phyloP scores from a whole-genome alignment of 176 grass and related monocot species.

The Carex cristatella region DNA sequence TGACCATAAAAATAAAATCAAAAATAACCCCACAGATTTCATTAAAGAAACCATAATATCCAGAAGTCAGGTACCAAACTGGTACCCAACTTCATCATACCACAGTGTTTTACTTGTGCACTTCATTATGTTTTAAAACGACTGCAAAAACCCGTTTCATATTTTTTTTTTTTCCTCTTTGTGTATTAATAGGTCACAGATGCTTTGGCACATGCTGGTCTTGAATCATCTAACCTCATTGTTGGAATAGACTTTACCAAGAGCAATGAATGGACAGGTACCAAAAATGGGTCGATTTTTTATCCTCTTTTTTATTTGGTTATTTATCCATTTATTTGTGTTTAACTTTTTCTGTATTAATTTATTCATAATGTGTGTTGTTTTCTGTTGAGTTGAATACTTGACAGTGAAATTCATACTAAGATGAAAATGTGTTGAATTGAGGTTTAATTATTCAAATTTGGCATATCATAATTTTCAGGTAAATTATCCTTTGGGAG shows the following conservation, averaged over 20 bases:
- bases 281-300: slow-evolving; percentile 12
- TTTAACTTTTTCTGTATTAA: neutral
- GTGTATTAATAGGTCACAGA: slow-evolving; percentile 62
- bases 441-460: neutral
- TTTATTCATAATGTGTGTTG: neutral
- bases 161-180: neutral
- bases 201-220: slow-evolving; percentile 72
- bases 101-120: neutral
- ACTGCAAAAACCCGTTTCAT: neutral
- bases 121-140: neutral
- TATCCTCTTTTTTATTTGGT: slow-evolving; percentile 1
- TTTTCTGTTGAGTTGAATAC: neutral
- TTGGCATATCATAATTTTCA: slow-evolving; percentile 15
- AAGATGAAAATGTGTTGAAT: neutral
- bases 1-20: no score
- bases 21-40: no score
- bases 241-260: slow-evolving; percentile 95
- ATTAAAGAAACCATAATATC: no score
- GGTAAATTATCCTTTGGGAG: slow-evolving; percentile 88
- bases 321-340: neutral
- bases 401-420: neutral
- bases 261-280: slow-evolving; percentile 98
- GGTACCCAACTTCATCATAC: no score
- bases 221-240: slow-evolving; percentile 95
- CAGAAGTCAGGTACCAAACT: no score